Conservation (phyloP, 1,284 basidiomycete species). For the Apiotrichum mycotoxinovorans region DNA sequence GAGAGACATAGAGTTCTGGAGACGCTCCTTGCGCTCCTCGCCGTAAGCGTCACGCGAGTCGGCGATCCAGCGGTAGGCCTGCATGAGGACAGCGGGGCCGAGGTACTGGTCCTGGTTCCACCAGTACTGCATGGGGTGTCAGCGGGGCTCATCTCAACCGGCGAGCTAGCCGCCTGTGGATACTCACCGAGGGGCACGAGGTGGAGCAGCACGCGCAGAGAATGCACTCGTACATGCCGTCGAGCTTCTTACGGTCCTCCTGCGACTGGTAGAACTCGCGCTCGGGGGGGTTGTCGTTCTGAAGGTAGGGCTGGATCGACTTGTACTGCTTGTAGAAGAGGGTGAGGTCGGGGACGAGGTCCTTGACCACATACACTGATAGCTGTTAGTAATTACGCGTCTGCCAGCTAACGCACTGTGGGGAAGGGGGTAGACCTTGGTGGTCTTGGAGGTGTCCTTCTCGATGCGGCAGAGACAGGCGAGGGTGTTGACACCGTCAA, state of each 20-base stretch:
- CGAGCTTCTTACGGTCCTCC: constrained; percentile 91
- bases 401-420: constrained; percentile 66
- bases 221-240: constrained; percentile 91
- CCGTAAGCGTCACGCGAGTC: constrained; percentile 85
- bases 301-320: constrained; percentile 91
- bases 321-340: constrained; percentile 90
- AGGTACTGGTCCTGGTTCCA: constrained; percentile 99
- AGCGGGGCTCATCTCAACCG: constrained; percentile 5
- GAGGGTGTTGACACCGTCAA: constrained; percentile 95
- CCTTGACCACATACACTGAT: constrained; percentile 97
- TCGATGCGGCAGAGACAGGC: constrained; percentile 96
- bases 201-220: constrained; percentile 85
- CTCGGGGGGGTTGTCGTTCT: constrained; percentile 84
- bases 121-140: constrained; percentile 66
- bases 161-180: too few relatives aligned
- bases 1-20: constrained; percentile 92
- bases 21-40: constrained; percentile 78
- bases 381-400: background rate
- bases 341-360: constrained; percentile 74
- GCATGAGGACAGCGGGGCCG: constrained; percentile 93
- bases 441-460: constrained; percentile 64
- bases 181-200: constrained; percentile 67
- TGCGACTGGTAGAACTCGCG: constrained; percentile 76
- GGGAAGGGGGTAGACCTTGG: constrained; percentile 96
- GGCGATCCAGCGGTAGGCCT: constrained; percentile 95